phyloP scores from a whole-genome alignment of 441 rosid genomes.

The Eruca vesicaria region DNA sequence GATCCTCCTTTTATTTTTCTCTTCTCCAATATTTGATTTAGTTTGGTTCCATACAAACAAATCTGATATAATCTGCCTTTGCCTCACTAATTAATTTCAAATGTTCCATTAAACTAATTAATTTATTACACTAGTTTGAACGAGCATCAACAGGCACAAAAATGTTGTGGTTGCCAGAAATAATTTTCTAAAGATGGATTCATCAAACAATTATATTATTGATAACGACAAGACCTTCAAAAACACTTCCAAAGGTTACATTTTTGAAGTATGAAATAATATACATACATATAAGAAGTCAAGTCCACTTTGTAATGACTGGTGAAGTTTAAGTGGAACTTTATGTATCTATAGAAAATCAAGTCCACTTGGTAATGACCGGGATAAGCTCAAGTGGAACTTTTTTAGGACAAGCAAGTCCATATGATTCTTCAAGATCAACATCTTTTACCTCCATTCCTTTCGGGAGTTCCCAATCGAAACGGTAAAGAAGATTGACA shows the following conservation, averaged over 20 bases:
- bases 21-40: too few relatives aligned
- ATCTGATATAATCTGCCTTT: too few relatives aligned
- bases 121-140: background rate
- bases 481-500: slow-evolving; percentile 36
- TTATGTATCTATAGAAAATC: background rate
- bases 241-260: background rate
- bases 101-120: background rate
- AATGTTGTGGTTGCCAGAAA: background rate
- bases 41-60: too few relatives aligned
- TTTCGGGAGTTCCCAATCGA: slow-evolving; percentile 31
- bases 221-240: background rate
- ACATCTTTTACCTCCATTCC: slow-evolving; percentile 27
- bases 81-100: background rate
- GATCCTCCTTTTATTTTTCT: too few relatives aligned
- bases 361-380: slow-evolving; percentile 10
- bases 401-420: slow-evolving; percentile 15
- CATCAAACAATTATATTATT: background rate
- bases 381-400: slow-evolving; percentile 22
- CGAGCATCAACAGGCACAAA: background rate
- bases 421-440: slow-evolving; percentile 24
- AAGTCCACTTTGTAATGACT: slow-evolving; percentile 8
- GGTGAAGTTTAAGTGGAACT: slow-evolving; percentile 16
- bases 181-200: background rate
- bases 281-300: background rate
- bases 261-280: background rate